These are phyloP conservation scores for Bipolaris cookei DNA, from an alignment of 2,329 filamentous ascomycete species.

Conservation along the genomic window DNA sequence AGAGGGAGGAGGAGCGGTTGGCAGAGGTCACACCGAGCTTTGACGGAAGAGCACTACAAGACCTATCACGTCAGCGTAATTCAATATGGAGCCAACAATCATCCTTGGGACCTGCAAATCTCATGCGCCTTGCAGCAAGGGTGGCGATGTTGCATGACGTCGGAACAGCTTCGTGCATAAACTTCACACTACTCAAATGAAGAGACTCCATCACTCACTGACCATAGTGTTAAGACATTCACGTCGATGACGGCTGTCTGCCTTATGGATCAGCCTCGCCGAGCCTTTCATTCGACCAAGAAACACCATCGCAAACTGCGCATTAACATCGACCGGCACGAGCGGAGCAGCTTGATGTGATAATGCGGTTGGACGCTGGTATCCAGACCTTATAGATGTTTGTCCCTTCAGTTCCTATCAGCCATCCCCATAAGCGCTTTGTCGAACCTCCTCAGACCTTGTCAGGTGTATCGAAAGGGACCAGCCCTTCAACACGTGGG, in stretches of 20 bases:
- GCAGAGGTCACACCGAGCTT: constrained; percentile 1
- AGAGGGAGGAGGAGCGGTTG: background rate
- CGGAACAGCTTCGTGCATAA: constrained; percentile 6
- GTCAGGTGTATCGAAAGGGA: too few relatives aligned
- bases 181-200: background rate
- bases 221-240: constrained; percentile 7
- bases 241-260: background rate
- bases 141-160: constrained; percentile 6
- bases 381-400: too few relatives aligned
- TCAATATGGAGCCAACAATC: constrained; percentile 1
- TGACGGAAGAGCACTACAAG: background rate
- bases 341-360: too few relatives aligned
- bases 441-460: too few relatives aligned
- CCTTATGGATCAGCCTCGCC: constrained; percentile 6
- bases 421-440: too few relatives aligned
- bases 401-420: too few relatives aligned
- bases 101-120: constrained; percentile 4
- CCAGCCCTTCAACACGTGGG: too few relatives aligned
- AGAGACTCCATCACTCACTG: constrained; percentile 7
- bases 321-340: background rate
- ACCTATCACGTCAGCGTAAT: constrained; percentile 1
- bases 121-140: background rate
- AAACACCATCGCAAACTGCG: background rate
- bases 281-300: constrained; percentile 3
- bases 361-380: too few relatives aligned